Evolutionary conservation across 2,329 filamentous ascomycete species (phyloP).

Genomic region (Graphium sp.): DNA sequence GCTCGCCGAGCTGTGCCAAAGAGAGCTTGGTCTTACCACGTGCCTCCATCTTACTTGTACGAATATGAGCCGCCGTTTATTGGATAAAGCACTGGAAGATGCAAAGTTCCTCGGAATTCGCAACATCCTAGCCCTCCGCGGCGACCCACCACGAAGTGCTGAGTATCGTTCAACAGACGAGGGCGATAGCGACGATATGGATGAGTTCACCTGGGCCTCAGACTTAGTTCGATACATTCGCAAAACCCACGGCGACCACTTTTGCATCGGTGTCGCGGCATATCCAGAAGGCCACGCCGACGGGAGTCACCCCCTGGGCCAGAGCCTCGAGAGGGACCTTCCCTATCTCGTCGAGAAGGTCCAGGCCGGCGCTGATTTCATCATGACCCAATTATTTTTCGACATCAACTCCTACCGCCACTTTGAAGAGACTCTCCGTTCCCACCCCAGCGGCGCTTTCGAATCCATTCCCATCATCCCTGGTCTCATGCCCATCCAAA

Average conservation of each 20-base stretch:
- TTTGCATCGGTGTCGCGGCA: conserved; percentile 84
- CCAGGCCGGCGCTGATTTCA: conserved; percentile 82
- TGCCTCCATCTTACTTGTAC: conserved; percentile 95
- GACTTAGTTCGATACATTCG: conserved; percentile 85
- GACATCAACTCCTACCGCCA: conserved; percentile 66
- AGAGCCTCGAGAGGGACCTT: conserved; percentile 62
- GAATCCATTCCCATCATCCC: conserved; percentile 81
- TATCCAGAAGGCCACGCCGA: conserved; percentile 95
- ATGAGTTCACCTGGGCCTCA: conserved; percentile 74
- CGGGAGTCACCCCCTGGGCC: conserved; percentile 60
- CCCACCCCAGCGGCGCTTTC: conserved; percentile 73
- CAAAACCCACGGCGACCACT: conserved; percentile 77
- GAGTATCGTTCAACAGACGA: conserved; percentile 59
- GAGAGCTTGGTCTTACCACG: conserved; percentile 80
- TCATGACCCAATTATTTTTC: conserved; percentile 98
- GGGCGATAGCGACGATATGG: conserved; percentile 43
- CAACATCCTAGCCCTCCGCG: conserved; percentile 83
- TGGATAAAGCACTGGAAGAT: conserved; percentile 81
- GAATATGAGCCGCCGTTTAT: conserved; percentile 77
- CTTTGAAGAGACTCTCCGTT: conserved; percentile 62
- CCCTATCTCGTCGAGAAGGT: conserved; percentile 85
- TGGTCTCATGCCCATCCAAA: conserved; percentile 94
- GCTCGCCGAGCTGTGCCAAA: conserved; percentile 86
- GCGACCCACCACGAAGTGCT: conserved; percentile 76
- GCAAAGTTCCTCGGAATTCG: conserved; percentile 81